Conservation (phyloP, 805 yeast species). For the Ogataea nakhonphanomensis region DNA sequence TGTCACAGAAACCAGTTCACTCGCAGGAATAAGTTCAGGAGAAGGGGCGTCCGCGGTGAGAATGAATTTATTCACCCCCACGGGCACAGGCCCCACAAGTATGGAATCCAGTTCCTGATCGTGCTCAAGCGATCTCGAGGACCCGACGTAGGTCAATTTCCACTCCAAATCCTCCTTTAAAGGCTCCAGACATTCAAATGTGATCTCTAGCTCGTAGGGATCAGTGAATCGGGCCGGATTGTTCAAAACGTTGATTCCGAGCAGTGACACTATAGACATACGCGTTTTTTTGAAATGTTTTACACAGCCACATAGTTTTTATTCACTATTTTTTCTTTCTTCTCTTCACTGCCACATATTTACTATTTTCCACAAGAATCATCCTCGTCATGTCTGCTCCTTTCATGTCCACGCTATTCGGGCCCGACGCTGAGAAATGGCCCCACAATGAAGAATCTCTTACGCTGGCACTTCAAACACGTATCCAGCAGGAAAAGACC, state of each 20-base stretch:
- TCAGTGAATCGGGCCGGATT: conserved; percentile 94
- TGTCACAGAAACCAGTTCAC: conserved; percentile 91
- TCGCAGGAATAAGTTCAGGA: conserved; percentile 93
- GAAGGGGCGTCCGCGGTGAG: conserved; percentile 96
- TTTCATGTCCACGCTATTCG: conserved; percentile 50
- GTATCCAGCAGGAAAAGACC: conserved; percentile 74
- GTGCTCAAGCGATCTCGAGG: conserved; percentile 89
- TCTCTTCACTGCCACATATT: conserved; percentile 5
- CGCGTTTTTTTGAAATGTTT: conserved; percentile 2
- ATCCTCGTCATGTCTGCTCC: conserved; percentile 3
- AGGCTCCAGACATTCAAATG: conserved; percentile 94
- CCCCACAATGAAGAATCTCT: conserved; percentile 57
- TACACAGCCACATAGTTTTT: conserved; percentile 5
- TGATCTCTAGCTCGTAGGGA: conserved; percentile 94
- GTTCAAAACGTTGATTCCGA: conserved; percentile 88
- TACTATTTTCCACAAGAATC: not conserved
- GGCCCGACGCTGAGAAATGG: conserved; percentile 50
- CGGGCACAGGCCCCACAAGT: conserved; percentile 98
- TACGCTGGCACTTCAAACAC: conserved; percentile 53
- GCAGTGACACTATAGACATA: conserved; percentile 91
- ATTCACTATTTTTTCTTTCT: not conserved
- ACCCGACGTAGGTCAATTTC: conserved; percentile 96
- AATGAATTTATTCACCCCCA: conserved; percentile 90
- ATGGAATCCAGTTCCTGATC: conserved; percentile 96
- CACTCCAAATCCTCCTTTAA: conserved; percentile 91